phyloP scores from a whole-genome alignment of 768 basidiomycete species.

The Cystofilobasidium macerans region DNA sequence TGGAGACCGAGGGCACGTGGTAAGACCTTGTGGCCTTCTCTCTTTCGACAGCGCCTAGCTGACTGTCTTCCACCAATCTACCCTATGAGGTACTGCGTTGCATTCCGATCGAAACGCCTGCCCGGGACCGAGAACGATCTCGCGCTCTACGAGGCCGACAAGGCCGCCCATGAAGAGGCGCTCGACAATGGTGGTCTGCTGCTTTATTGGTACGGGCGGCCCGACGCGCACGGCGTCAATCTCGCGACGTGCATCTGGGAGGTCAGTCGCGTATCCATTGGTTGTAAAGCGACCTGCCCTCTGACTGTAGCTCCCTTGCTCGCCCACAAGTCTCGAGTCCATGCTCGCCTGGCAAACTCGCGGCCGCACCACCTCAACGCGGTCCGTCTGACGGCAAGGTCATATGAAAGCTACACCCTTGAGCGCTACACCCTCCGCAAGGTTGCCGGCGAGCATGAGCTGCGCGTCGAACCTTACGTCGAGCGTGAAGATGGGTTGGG shows the following conservation, averaged over 20 bases:
- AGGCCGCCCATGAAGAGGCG: constrained; percentile 82
- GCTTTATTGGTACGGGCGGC: constrained; percentile 89
- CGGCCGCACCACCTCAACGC: constrained; percentile 71
- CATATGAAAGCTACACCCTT: constrained; percentile 31
- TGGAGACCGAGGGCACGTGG: constrained; percentile 64
- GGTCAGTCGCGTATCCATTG: constrained; percentile 18
- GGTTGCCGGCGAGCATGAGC: constrained; percentile 46
- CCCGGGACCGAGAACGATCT: constrained; percentile 47
- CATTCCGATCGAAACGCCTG: constrained; percentile 71
- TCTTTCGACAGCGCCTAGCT: neutral
- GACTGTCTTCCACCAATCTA: constrained; percentile 25
- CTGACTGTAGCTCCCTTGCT: neutral
- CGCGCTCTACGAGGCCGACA: constrained; percentile 81
- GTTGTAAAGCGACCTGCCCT: neutral
- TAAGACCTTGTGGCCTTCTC: constrained; percentile 23
- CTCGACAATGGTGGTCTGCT: constrained; percentile 77
- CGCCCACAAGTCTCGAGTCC: constrained; percentile 51
- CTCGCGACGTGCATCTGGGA: constrained; percentile 90
- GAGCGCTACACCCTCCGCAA: constrained; percentile 68
- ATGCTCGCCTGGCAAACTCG: constrained; percentile 68
- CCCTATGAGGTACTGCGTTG: constrained; percentile 69
- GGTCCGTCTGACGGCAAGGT: constrained; percentile 62
- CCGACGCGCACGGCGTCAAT: constrained; percentile 65
- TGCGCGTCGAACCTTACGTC: constrained; percentile 49
- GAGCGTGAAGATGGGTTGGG: no score